Evolutionary conservation across 2,329 filamentous ascomycete species (phyloP).

Genomic region (Monosporascus sp.): DNA sequence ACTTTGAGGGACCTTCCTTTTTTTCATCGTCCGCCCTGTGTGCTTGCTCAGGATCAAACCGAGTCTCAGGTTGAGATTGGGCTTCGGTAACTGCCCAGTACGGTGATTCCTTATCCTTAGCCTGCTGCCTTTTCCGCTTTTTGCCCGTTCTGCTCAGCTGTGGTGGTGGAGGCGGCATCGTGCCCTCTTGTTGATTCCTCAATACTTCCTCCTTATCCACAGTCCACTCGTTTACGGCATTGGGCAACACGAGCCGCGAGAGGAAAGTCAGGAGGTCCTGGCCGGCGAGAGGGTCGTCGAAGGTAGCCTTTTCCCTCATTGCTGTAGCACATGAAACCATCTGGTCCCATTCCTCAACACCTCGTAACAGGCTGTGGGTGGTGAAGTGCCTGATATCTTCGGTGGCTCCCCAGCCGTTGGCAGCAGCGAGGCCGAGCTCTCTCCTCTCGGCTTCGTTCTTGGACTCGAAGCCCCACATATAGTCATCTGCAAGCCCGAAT

Average conservation of each 20-base stretch:
- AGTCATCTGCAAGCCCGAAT: conserved; percentile 16
- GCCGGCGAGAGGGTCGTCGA: conserved; percentile 16
- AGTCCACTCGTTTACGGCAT: neutral
- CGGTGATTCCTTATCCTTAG: conserved; percentile 11
- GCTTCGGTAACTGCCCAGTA: conserved; percentile 11
- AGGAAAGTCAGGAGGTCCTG: conserved; percentile 22
- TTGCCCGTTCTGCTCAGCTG: conserved; percentile 5
- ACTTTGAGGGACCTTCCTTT: neutral
- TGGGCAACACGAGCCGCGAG: conserved; percentile 7
- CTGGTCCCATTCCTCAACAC: conserved; percentile 29
- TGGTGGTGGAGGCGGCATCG: neutral
- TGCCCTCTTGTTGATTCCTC: neutral
- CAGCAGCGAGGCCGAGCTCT: conserved; percentile 22
- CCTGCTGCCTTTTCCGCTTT: conserved; percentile 2
- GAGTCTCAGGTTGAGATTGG: neutral
- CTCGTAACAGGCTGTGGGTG: conserved; percentile 23
- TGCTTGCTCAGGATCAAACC: neutral
- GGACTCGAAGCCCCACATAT: conserved; percentile 29
- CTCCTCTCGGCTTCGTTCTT: conserved; percentile 17
- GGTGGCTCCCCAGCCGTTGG: conserved; percentile 15
- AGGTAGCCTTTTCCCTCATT: conserved; percentile 17
- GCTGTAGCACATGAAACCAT: conserved; percentile 25
- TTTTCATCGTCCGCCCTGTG: neutral
- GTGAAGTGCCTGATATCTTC: conserved; percentile 23
- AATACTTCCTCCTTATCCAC: neutral